phyloP scores from a whole-genome alignment of 2,329 filamentous ascomycete species.

The Neocucurbitaria cava region DNA sequence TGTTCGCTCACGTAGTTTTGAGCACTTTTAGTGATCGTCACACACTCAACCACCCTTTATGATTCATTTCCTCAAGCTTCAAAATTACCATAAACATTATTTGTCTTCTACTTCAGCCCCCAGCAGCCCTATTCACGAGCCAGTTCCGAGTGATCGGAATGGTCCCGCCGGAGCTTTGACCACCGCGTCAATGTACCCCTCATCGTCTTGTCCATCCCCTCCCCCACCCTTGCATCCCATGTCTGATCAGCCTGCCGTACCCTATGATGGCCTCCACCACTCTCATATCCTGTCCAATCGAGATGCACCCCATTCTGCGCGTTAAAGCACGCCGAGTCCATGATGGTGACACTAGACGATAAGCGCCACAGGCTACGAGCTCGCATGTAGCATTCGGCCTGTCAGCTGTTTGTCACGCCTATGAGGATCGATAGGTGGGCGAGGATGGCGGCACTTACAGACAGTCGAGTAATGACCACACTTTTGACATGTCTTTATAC shows the following conservation, averaged over 20 bases:
- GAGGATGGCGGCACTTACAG: slow-evolving; percentile 25
- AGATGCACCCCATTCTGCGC: slow-evolving; percentile 11
- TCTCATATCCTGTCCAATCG: slow-evolving; percentile 12
- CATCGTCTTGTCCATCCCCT: slow-evolving; percentile 2
- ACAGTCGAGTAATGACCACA: slow-evolving; percentile 10
- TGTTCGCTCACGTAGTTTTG: background rate
- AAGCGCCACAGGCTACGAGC: slow-evolving; percentile 12
- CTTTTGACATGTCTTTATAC: slow-evolving; percentile 7
- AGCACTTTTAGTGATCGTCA: background rate
- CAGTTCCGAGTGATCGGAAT: slow-evolving; percentile 15
- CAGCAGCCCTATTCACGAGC: background rate
- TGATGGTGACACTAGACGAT: slow-evolving; percentile 8
- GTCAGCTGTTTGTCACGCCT: slow-evolving; percentile 16
- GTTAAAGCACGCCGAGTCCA: background rate
- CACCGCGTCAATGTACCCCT: slow-evolving; percentile 12
- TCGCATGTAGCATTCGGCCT: slow-evolving; percentile 7
- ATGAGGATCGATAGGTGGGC: slow-evolving; percentile 26
- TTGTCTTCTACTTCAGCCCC: background rate
- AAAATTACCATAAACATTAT: background rate
- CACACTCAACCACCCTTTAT: background rate
- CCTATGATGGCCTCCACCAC: slow-evolving; percentile 2
- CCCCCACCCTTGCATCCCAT: slow-evolving; percentile 33
- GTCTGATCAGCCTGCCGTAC: slow-evolving; percentile 13
- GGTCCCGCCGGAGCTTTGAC: slow-evolving; percentile 9
- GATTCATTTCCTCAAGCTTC: background rate